phyloP scores from a whole-genome alignment of 306 rosid species.

The Prosopis cineraria region DNA sequence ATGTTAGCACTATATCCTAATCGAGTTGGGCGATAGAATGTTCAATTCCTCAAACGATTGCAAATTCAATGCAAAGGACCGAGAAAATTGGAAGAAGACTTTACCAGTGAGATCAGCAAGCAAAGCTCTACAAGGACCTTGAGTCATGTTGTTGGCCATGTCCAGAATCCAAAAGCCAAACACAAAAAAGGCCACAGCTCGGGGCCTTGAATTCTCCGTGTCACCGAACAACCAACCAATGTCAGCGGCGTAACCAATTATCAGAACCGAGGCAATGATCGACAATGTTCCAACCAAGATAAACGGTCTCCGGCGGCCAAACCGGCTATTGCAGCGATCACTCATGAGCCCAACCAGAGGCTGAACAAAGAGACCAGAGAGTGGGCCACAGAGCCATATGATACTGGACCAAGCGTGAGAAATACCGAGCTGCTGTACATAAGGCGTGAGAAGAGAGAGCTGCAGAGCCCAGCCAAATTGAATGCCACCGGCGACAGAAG shows the following conservation, averaged over 20 bases:
- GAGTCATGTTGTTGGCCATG: slow-evolving; percentile 77
- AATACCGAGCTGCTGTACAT: slow-evolving; percentile 94
- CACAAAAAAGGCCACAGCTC: slow-evolving; percentile 65
- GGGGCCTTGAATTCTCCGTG: slow-evolving; percentile 45
- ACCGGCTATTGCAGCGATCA: slow-evolving; percentile 75
- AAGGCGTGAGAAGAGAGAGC: slow-evolving; percentile 86
- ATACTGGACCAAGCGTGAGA: slow-evolving; percentile 94
- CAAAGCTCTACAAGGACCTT: slow-evolving; percentile 87
- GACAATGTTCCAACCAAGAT: slow-evolving; percentile 61
- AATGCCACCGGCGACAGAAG: slow-evolving; percentile 88
- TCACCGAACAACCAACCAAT: slow-evolving; percentile 81
- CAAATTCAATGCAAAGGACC: neutral
- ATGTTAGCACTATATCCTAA: neutral
- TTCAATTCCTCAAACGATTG: neutral
- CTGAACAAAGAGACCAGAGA: slow-evolving; percentile 83
- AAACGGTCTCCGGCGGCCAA: slow-evolving; percentile 90
- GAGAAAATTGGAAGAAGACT: neutral
- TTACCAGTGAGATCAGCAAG: slow-evolving; percentile 93
- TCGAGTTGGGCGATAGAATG: neutral
- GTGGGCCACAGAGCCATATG: slow-evolving; percentile 91
- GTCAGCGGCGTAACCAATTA: slow-evolving; percentile 85
- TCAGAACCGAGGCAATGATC: slow-evolving; percentile 56
- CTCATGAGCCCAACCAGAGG: slow-evolving; percentile 87
- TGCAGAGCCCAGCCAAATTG: slow-evolving; percentile 98
- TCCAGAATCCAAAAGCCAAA: slow-evolving; percentile 90